A percentile compares a stretch with the other conserved stretches of the same genome.
These are phyloP conservation scores for Stygiomarasmius scandens DNA, from an alignment of 1,284 basidiomycete species.

Conservation along the genomic window DNA sequence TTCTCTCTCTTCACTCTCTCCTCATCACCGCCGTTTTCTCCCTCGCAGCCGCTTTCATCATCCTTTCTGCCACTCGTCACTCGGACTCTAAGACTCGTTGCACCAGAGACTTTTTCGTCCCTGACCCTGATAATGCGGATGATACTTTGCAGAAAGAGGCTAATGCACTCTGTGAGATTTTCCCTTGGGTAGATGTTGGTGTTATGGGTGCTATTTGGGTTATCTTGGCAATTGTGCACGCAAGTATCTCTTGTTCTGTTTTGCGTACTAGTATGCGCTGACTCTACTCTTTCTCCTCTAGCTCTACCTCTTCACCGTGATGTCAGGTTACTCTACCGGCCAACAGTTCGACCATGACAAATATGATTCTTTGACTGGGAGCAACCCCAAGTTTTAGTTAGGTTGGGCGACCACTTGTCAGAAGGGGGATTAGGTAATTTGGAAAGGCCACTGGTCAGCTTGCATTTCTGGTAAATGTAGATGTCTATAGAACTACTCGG, in stretches of 20 bases:
- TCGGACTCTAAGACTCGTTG: constrained; percentile 70
- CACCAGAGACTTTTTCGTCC: constrained; percentile 60
- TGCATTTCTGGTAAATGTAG: too few species aligned
- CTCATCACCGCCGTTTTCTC: constrained; percentile 65
- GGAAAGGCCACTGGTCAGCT: too few species aligned
- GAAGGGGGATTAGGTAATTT: too few species aligned
- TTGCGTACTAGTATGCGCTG: constrained; percentile 9
- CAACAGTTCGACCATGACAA: constrained; percentile 82
- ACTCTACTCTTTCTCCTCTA: constrained; percentile 30
- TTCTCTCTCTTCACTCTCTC: constrained; percentile 70
- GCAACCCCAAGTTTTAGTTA: too few species aligned
- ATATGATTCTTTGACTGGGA: constrained; percentile 62
- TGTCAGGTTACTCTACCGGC: constrained; percentile 72
- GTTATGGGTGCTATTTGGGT: constrained; percentile 88
- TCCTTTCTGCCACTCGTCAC: constrained; percentile 77
- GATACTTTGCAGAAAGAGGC: constrained; percentile 51
- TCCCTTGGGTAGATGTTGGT: constrained; percentile 90
- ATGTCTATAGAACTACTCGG: too few species aligned
- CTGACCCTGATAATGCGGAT: constrained; percentile 22
- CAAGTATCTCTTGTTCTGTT: constrained; percentile 32
- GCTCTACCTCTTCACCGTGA: constrained; percentile 71
- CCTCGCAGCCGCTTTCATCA: constrained; percentile 79
- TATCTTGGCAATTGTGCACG: constrained; percentile 75
- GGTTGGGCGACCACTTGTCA: too few species aligned
- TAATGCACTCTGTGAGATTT: constrained; percentile 78